Evolutionary conservation across 441 rosid species (phyloP), one percentile per base, ranked within the genome.

Genomic region (Pelargonium myrrhifolium): DNA sequence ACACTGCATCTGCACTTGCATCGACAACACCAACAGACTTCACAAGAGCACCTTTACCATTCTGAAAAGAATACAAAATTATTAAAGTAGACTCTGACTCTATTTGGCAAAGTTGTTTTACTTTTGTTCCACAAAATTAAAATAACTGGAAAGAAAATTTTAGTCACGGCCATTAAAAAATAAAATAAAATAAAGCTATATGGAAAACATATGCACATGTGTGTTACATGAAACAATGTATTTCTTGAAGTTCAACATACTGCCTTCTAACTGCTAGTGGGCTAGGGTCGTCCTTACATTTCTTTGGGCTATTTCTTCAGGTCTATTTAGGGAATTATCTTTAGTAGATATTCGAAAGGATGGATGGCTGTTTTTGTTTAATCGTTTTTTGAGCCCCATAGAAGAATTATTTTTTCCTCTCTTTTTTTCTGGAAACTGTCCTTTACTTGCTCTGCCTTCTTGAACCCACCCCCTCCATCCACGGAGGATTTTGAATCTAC

Each of bases 11-110:
- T 47, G 93, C 93, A 76, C 77, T 84, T 67, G 95, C 88, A 81
- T 95, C 99, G 72, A 90, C 79, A 60, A 89, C 95, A 65, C 84
- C 91, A 76, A 92, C 95, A 69, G 99, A 88, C 80, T 90, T 92
- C 74, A 95, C 96, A 70, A 95, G 93, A 75, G 72, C 82, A 74
- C 95, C 95, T 83, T 86, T 89, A 66, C 84, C 85, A 80, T 74
- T 81, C 99, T 95, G 76, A 70, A 80, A 67, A 69, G 37, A 45
- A 67, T 26, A 78, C 65, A 80, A 75, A 73, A 28, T 47, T 9
- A 62, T 35, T 65, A 77, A 53, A 20, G 14, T 18, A 35, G 51
- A 53, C 37, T 22, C 14, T 49, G 49, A 68, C 65, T 70, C 61
- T 55, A 35, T 62, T 69, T 62, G 1, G 37, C 6, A 60, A 18